phyloP scores from a whole-genome alignment of 2,329 filamentous ascomycete species.

The Microcyclospora tardicrescens region DNA sequence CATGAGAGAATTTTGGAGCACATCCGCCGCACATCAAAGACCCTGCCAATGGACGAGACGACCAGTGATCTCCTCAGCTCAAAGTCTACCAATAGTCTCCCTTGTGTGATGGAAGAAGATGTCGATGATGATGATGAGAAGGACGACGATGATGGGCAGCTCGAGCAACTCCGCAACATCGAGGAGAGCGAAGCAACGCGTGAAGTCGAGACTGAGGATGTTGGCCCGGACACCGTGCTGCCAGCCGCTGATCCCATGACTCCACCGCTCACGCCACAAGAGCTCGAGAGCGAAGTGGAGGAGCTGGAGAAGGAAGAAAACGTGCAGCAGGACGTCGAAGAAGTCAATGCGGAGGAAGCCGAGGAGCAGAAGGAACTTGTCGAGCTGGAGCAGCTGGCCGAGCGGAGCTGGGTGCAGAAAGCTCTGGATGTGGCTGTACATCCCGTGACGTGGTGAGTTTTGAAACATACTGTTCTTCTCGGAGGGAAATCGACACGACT shows the following conservation, averaged over 20 bases:
- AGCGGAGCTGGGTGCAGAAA: too few species aligned
- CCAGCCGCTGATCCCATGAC: slow-evolving; percentile 17
- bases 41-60: slow-evolving; percentile 14
- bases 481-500: too few species aligned
- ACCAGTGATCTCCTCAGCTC: slow-evolving; percentile 2
- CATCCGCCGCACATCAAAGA: slow-evolving; percentile 15
- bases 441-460: too few species aligned
- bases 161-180: slow-evolving; percentile 4
- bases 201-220: neutral
- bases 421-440: too few species aligned
- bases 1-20: slow-evolving; percentile 22
- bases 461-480: too few species aligned
- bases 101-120: slow-evolving; percentile 17
- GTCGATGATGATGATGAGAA: slow-evolving; percentile 5
- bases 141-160: slow-evolving; percentile 1
- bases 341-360: slow-evolving; percentile 1
- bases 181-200: slow-evolving; percentile 1
- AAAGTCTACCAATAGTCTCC: slow-evolving; percentile 7
- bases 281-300: slow-evolving; percentile 7
- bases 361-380: slow-evolving; percentile 8
- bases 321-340: neutral
- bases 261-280: slow-evolving; percentile 22
- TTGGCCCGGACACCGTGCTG: slow-evolving; percentile 2
- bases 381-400: neutral
- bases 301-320: slow-evolving; percentile 5